These are phyloP conservation scores for Penicillium pulvis DNA, from an alignment of 495 filamentous ascomycete genomes.

Conservation along the genomic window DNA sequence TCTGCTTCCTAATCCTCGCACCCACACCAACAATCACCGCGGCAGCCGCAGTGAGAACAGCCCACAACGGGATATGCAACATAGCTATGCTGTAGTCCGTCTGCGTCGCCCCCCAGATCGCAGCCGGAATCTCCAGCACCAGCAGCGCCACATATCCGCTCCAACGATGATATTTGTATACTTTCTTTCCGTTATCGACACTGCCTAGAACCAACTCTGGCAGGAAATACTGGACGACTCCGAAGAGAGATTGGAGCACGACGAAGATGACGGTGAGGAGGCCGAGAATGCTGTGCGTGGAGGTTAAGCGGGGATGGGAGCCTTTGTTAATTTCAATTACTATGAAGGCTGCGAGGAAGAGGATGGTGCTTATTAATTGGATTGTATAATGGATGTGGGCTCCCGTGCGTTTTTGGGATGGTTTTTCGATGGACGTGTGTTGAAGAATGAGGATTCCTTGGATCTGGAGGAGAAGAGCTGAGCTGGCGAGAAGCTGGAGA, in stretches of 20 bases:
- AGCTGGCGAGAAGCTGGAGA: conserved; percentile 66
- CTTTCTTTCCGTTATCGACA: conserved; percentile 71
- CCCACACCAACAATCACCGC: conserved; percentile 68
- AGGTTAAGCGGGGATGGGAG: conserved; percentile 70
- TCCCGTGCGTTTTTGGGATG: conserved; percentile 70
- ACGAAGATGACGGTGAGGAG: conserved; percentile 73
- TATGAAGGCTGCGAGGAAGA: conserved; percentile 66
- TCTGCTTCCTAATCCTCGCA: conserved; percentile 79
- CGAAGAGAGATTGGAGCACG: conserved; percentile 70
- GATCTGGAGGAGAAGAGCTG: conserved; percentile 70
- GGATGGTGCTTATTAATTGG: conserved; percentile 61
- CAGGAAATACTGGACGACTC: conserved; percentile 74
- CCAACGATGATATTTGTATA: conserved; percentile 88
- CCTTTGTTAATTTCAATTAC: conserved; percentile 86
- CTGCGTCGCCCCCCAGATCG: conserved; percentile 73
- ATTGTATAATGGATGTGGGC: conserved; percentile 68
- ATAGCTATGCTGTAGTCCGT: conserved; percentile 65
- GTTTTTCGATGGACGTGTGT: conserved; percentile 67
- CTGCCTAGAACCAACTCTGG: conserved; percentile 70
- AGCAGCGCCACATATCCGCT: conserved; percentile 72
- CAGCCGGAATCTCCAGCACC: conserved; percentile 63
- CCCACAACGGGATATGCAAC: conserved; percentile 73
- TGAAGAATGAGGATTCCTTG: conserved; percentile 86
- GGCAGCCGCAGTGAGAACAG: conserved; percentile 59
- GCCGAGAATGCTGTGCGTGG: conserved; percentile 77